Evolutionary conservation across 1,284 basidiomycete species (phyloP).

Genomic region (Sanguinoderma infundibulare): DNA sequence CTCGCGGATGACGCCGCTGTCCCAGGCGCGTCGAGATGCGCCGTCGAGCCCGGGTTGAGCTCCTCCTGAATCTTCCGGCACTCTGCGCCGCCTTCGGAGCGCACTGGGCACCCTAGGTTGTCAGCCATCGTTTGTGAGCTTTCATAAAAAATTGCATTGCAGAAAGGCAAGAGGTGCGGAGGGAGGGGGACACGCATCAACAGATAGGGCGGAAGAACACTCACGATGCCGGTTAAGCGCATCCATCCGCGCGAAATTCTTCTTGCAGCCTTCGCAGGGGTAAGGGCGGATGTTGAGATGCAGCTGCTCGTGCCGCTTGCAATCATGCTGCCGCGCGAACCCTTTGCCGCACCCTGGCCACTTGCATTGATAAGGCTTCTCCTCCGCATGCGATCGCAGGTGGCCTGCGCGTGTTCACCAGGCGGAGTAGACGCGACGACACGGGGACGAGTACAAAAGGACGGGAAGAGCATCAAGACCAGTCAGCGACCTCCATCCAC

Average conservation of each 20-base stretch:
- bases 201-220: constrained; percentile 36
- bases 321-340: constrained; percentile 85
- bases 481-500: constrained; percentile 18
- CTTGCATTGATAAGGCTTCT: constrained; percentile 83
- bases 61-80: constrained; percentile 47
- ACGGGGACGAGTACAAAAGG: neutral
- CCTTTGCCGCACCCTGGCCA: constrained; percentile 87
- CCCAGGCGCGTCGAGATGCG: constrained; percentile 22
- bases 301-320: constrained; percentile 81
- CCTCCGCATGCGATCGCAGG: constrained; percentile 82
- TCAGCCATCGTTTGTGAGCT: constrained; percentile 9
- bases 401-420: constrained; percentile 52
- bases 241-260: constrained; percentile 81
- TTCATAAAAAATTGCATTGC: constrained; percentile 4
- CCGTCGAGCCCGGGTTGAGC: constrained; percentile 28
- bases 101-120: constrained; percentile 40
- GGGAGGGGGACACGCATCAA: neutral
- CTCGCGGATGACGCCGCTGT: constrained; percentile 17
- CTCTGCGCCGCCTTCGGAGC: constrained; percentile 61
- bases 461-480: constrained; percentile 7
- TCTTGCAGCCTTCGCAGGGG: constrained; percentile 77
- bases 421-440: neutral
- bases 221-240: constrained; percentile 78
- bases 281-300: constrained; percentile 80
- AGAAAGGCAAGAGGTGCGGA: constrained; percentile 4